Percentiles rank a stretch among this genome's conserved stretches.
Evolutionary conservation across 148 eudicot genomes (phyloP).

Genomic region (Rhododendron williamsianum): DNA sequence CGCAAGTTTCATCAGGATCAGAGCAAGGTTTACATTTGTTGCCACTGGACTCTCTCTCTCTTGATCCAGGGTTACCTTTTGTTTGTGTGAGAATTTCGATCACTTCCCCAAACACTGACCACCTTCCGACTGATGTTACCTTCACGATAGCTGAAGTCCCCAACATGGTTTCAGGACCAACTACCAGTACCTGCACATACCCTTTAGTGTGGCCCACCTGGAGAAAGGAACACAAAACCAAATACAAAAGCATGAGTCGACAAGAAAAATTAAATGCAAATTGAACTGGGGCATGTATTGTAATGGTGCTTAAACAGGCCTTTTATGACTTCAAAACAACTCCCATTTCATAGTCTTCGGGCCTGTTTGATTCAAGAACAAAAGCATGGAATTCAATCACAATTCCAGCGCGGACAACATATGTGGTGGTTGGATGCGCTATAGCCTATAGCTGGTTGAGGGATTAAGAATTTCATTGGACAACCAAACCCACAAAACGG

Average conservation of each 20-base stretch:
- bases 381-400: not conserved
- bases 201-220: conserved; percentile 98
- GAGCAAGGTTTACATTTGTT: conserved; percentile 36
- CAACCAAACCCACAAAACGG: not conserved
- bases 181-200: conserved; percentile 78
- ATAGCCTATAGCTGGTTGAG: not conserved
- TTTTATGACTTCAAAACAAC: not conserved
- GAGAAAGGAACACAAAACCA: conserved; percentile 7
- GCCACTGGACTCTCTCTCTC: conserved; percentile 12
- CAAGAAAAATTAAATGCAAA: not conserved
- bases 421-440: not conserved
- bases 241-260: not conserved
- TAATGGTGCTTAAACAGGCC: not conserved
- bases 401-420: not conserved
- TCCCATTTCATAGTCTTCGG: not conserved
- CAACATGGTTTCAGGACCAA: conserved; percentile 63
- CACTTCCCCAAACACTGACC: conserved; percentile 96
- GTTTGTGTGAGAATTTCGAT: conserved; percentile 39
- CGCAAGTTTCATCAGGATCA: conserved; percentile 37
- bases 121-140: conserved; percentile 85
- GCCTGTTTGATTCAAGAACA: not conserved
- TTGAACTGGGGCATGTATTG: no score
- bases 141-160: conserved; percentile 74
- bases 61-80: conserved; percentile 15
- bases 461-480: not conserved